phyloP scores from a whole-genome alignment of 192 early-diverging fungal species.

The Entomortierella chlamydospora region DNA sequence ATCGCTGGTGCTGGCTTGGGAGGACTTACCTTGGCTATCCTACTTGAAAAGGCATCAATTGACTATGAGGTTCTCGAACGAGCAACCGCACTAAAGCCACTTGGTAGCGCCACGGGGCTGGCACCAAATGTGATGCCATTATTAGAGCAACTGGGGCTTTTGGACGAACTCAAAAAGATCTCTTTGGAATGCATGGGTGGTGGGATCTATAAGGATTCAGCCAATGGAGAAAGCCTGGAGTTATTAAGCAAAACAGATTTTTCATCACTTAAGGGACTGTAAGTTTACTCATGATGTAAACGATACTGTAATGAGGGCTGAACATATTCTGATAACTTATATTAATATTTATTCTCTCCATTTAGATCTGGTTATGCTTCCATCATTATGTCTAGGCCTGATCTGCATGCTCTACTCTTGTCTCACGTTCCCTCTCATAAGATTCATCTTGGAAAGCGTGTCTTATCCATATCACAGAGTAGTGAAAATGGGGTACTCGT shows the following conservation, averaged over 20 bases:
- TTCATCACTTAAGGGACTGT: too few species aligned
- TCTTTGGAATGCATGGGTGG: not conserved
- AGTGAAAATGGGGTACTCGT: not conserved
- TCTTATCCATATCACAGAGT: not conserved
- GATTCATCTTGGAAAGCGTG: not conserved
- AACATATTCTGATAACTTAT: not conserved
- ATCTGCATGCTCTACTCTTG: not conserved
- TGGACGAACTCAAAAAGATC: not conserved
- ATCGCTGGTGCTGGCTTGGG: not conserved
- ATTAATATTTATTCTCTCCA: too few species aligned
- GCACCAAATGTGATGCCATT: not conserved
- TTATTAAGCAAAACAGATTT: too few species aligned
- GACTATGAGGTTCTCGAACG: not conserved
- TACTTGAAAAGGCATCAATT: not conserved
- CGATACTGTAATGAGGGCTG: too few species aligned
- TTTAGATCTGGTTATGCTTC: not conserved
- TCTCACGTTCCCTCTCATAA: not conserved
- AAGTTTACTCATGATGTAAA: too few species aligned
- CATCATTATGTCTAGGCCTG: not conserved
- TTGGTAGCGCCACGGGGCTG: not conserved
- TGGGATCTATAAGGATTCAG: not conserved
- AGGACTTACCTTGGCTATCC: not conserved
- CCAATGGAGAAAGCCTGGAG: not conserved
- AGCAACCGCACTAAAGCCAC: not conserved
- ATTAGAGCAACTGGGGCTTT: not conserved